Conservation (phyloP, 805 yeast genomes). For the Candida berthetii region DNA sequence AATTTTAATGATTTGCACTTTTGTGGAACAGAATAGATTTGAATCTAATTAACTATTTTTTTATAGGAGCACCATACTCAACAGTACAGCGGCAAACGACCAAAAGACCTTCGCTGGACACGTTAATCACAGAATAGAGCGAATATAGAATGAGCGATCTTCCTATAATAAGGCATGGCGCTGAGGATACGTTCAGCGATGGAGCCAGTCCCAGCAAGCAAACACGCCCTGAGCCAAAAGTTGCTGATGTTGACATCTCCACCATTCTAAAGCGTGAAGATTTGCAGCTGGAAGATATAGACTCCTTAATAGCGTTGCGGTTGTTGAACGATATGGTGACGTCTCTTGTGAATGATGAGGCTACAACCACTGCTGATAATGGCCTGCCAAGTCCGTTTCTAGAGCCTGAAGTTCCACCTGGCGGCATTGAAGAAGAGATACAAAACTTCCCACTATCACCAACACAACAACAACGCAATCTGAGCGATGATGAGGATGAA, state of each 20-base stretch:
- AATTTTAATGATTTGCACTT: too few species aligned
- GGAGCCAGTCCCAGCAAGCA: background rate
- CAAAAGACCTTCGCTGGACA: too few species aligned
- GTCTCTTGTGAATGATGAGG: background rate
- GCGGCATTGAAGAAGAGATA: background rate
- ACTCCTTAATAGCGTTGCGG: background rate
- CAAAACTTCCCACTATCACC: background rate
- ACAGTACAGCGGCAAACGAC: background rate
- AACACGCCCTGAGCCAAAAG: background rate
- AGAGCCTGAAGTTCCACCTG: background rate
- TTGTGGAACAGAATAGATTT: too few species aligned
- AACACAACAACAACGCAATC: background rate
- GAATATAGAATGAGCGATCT: too few species aligned
- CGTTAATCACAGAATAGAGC: too few species aligned
- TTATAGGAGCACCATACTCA: too few species aligned
- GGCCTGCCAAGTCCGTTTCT: background rate
- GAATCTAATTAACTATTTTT: too few species aligned
- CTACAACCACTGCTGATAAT: background rate
- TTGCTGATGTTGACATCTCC: background rate
- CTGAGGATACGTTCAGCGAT: background rate
- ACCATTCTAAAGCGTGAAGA: background rate
- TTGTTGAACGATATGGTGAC: background rate
- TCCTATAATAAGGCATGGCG: background rate
- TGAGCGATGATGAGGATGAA: background rate
- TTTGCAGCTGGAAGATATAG: background rate